phyloP scores from a whole-genome alignment of 2,329 filamentous ascomycete species.

The Penicillium decumbens region DNA sequence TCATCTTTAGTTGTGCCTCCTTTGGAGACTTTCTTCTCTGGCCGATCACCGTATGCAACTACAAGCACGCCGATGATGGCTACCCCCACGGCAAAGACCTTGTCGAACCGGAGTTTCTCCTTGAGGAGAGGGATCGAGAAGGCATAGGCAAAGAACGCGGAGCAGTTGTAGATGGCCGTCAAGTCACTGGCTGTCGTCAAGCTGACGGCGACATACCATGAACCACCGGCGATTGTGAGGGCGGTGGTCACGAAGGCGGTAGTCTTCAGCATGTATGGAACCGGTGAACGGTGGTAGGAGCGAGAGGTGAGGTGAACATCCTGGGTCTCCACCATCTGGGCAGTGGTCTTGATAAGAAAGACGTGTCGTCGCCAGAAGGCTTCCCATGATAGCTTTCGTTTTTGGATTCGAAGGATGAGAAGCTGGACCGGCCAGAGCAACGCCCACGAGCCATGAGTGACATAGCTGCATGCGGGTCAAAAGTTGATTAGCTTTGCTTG shows the following conservation, averaged over 20 bases:
- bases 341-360: slow-evolving; percentile 59
- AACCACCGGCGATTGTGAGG: slow-evolving; percentile 82
- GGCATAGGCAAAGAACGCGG: slow-evolving; percentile 95
- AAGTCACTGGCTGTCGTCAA: slow-evolving; percentile 89
- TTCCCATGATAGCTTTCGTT: slow-evolving; percentile 71
- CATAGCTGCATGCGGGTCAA: slow-evolving; percentile 50
- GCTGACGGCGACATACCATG: slow-evolving; percentile 93
- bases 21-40: slow-evolving; percentile 48
- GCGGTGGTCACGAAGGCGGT: slow-evolving; percentile 79
- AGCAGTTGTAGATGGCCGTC: slow-evolving; percentile 99
- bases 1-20: slow-evolving; percentile 32
- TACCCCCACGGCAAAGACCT: slow-evolving; percentile 78
- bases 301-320: slow-evolving; percentile 59
- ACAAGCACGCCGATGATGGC: slow-evolving; percentile 86
- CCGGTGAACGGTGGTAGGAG: slow-evolving; percentile 45
- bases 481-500: slow-evolving; percentile 15
- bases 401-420: slow-evolving; percentile 71
- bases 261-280: slow-evolving; percentile 71
- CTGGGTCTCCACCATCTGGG: slow-evolving; percentile 80
- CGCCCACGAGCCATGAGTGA: slow-evolving; percentile 92
- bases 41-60: slow-evolving; percentile 86
- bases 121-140: slow-evolving; percentile 88
- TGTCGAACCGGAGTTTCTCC: slow-evolving; percentile 77
- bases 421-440: slow-evolving; percentile 85
- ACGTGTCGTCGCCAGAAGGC: slow-evolving; percentile 78